A percentile compares a stretch with the other conserved stretches of the same genome.
Conservation (phyloP, 1,139 yeast species). For the Hansenula sp. region DNA sequence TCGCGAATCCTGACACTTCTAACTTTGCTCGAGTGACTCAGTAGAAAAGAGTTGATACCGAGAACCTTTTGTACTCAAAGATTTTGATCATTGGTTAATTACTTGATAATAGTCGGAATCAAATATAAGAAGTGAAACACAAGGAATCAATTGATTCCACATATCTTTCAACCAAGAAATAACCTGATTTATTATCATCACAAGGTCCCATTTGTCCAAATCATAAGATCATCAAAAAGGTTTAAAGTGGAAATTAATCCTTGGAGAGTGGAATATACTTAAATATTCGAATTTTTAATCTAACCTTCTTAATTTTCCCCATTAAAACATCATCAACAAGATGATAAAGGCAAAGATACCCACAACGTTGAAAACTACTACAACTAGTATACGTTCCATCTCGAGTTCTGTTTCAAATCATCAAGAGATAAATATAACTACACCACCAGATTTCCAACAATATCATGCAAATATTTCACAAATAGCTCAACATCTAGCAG, state of each 20-base stretch:
- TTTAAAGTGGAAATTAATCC: background rate
- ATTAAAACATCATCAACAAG: no score
- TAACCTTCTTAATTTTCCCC: no score
- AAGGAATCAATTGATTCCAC: no score
- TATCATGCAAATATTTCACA: constrained; percentile 21
- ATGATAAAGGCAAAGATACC: background rate
- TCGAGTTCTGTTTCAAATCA: background rate
- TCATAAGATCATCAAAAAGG: background rate
- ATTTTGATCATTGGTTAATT: no score
- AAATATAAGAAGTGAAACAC: no score
- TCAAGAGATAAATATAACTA: constrained; percentile 5
- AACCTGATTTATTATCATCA: background rate
- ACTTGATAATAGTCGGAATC: no score
- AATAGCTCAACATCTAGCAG: constrained; percentile 21
- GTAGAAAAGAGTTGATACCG: background rate
- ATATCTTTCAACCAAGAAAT: background rate
- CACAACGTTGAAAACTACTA: background rate
- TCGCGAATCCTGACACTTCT: no score
- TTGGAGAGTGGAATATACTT: background rate
- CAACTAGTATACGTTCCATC: background rate
- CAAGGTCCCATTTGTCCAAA: background rate
- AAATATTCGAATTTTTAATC: no score
- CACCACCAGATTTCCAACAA: constrained; percentile 16
- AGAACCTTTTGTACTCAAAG: no score
- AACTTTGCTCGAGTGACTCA: no score